Base-by-base conservation (phyloP, 768 basidiomycete genomes). In the Stropharia rugosoannulata region DNA sequence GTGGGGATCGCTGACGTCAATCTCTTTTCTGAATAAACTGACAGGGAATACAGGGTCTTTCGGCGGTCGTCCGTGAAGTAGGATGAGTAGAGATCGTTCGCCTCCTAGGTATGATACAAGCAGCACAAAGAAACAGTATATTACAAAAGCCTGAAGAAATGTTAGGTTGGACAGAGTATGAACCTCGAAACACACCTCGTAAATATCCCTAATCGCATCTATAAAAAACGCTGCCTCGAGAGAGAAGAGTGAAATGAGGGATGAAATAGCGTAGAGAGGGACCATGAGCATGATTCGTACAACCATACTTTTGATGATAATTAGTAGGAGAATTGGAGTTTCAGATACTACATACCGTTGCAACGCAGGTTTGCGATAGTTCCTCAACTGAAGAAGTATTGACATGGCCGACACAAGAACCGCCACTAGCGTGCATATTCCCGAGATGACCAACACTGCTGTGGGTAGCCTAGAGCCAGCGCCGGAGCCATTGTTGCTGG, bases 271-370 rank as follows among this genome's bases (percentile, higher is more conserved):
- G 68, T 99, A 98, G 27, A 98, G 75, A 0, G 96, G 96, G 5
- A 92, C 92, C 95, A 98, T 98, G 62, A 98, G 59, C 90, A 98
- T 94, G 67, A 98, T 97, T 45, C 97, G 83, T 42, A 97, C 80
- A 47, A 96, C 95, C 82, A 92, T 90, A 60, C 96, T 90, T 58
- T 25, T 36, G n/a, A 50, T 9, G 52, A 16, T 25, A 49, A 16
- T 55, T 19, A 55, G 35, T 15, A 16, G 16, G 38, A 19, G 25
- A 36, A 35, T 19, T 36, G 51, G 22, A 43, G 19, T 15, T 62
- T 18, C 47, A 4, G 38, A 18, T 37, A 13, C 11, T 7, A 46
- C 73, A 58, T 51, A 93, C 91, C 92, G 77, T 74, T 93, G 93
- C 22, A 93, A 68, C 8, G 81, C 68, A 6, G 92, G 91, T 68